Evolutionary conservation across 768 basidiomycete species (phyloP).

Genomic region (Suillus placidus): DNA sequence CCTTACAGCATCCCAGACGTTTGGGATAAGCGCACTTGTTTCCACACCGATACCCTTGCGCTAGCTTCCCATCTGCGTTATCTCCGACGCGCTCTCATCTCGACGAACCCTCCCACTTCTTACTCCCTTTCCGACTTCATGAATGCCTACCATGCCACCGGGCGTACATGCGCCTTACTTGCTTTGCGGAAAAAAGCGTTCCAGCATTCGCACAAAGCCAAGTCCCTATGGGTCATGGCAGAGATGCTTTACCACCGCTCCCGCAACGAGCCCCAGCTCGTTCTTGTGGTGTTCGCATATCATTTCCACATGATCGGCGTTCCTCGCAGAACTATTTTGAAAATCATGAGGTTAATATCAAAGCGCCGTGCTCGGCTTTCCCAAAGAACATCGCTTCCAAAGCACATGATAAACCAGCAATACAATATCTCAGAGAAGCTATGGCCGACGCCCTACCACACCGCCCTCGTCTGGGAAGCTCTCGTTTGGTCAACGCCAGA

Average conservation of each 20-base stretch:
- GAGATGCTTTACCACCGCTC: conserved; percentile 33
- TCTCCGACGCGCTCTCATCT: conserved; percentile 28
- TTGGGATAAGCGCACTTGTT: conserved; percentile 1
- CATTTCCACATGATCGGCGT: conserved; percentile 57
- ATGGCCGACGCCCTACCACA: conserved; percentile 38
- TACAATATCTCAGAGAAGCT: conserved; percentile 20
- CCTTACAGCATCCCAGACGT: conserved; percentile 3
- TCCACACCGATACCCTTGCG: background rate
- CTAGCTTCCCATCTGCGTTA: conserved; percentile 27
- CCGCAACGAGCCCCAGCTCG: conserved; percentile 17
- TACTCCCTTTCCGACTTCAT: conserved; percentile 21
- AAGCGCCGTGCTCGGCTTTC: conserved; percentile 5
- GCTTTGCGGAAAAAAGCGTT: conserved; percentile 25
- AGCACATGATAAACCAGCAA: conserved; percentile 6
- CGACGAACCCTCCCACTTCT: conserved; percentile 25
- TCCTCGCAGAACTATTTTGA: conserved; percentile 38
- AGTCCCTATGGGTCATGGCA: conserved; percentile 30
- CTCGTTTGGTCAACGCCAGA: conserved; percentile 26
- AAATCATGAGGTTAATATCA: conserved; percentile 13
- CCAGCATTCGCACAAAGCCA: conserved; percentile 27
- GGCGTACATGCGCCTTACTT: conserved; percentile 21
- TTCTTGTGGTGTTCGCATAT: conserved; percentile 47
- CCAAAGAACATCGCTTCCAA: conserved; percentile 5
- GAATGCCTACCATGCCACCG: conserved; percentile 25
- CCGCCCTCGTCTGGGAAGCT: conserved; percentile 39